Conservation (phyloP, 192 early-diverging fungal genomes). For the Haplosporangium gracile region DNA sequence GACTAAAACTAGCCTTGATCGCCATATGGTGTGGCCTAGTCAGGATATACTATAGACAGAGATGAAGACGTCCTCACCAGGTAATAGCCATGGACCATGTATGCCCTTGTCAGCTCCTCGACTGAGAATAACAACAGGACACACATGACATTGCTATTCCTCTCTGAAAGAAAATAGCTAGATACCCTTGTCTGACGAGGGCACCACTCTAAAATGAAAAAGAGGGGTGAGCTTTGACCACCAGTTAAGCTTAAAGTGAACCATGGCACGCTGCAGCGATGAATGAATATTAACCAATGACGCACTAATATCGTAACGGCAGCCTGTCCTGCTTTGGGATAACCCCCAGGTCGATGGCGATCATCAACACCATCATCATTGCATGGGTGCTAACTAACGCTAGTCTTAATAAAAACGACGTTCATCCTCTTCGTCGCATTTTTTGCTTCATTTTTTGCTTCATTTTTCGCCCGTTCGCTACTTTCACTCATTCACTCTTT, state of each 20-base stretch:
- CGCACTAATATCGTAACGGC: background rate
- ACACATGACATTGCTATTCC: too few relatives aligned
- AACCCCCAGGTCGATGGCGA: background rate
- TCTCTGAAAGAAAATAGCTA: too few relatives aligned
- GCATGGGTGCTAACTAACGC: background rate
- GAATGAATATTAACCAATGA: background rate
- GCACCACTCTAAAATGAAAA: background rate
- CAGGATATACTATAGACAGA: too few relatives aligned
- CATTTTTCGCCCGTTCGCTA: background rate
- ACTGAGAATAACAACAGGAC: too few relatives aligned
- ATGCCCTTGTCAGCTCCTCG: too few relatives aligned
- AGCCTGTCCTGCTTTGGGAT: too few relatives aligned
- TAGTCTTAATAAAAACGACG: background rate
- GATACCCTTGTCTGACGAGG: too few relatives aligned
- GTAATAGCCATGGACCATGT: too few relatives aligned
- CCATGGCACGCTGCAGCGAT: background rate
- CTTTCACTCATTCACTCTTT: background rate
- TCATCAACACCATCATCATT: background rate
- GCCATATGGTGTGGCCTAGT: too few relatives aligned
- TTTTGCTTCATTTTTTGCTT: background rate
- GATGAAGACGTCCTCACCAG: too few relatives aligned
- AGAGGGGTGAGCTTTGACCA: background rate
- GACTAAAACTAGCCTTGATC: too few relatives aligned
- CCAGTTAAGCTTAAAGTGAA: background rate
- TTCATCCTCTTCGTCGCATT: background rate